Evolutionary conservation across 352 stramenopile species (phyloP).

Genomic region (Paralagenidium karlingii): DNA sequence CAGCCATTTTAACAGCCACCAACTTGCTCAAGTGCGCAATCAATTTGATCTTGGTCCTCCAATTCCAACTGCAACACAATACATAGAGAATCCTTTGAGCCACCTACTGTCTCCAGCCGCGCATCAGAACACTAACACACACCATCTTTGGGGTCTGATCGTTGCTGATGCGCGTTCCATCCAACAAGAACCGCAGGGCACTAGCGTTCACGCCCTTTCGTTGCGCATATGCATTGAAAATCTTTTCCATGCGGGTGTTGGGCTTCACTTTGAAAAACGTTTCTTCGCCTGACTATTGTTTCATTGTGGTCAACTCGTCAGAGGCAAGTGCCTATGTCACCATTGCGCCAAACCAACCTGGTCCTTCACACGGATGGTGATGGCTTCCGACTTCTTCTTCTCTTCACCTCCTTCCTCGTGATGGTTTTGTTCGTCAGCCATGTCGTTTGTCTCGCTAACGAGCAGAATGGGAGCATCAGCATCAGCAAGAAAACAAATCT

Average conservation of each 20-base stretch:
- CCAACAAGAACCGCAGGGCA: conserved; percentile 92
- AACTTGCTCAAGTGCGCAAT: conserved; percentile 90
- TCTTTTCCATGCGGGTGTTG: conserved; percentile 98
- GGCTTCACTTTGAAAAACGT: conserved; percentile 99
- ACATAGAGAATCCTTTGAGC: too few species aligned
- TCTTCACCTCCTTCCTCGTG: conserved; percentile 21
- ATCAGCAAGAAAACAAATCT: background rate
- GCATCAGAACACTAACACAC: background rate
- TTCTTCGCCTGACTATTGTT: conserved; percentile 80
- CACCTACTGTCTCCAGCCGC: too few species aligned
- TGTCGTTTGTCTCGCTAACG: background rate
- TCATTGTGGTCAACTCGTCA: background rate
- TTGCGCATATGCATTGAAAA: conserved; percentile 94
- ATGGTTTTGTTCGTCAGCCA: background rate
- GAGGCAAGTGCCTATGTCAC: background rate
- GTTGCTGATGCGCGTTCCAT: conserved; percentile 91
- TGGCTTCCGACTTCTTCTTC: conserved; percentile 81
- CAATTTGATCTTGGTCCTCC: conserved; percentile 97
- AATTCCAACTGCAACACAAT: conserved; percentile 74
- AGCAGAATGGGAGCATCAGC: background rate
- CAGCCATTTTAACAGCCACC: conserved; percentile 60
- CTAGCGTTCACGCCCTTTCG: conserved; percentile 86
- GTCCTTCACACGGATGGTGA: conserved; percentile 84
- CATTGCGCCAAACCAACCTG: conserved; percentile 19
- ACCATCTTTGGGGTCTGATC: conserved; percentile 92